A percentile compares a stretch with the other conserved stretches of the same genome.
phyloP scores from a whole-genome alignment of 306 rosid species.

The Spatholobus suberectus region DNA sequence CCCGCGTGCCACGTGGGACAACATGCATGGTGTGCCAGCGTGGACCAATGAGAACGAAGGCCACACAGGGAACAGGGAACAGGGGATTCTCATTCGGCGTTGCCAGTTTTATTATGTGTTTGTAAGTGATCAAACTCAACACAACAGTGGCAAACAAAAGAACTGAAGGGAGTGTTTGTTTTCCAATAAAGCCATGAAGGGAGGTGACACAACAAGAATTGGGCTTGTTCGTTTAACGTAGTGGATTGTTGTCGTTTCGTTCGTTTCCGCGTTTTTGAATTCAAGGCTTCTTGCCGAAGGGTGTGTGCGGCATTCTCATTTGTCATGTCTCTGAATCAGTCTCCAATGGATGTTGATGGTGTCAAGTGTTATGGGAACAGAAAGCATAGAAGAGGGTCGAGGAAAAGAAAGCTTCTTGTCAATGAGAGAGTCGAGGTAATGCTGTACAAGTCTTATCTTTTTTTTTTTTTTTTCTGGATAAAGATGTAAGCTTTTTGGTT shows the following conservation, averaged over 20 bases:
- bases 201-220: neutral
- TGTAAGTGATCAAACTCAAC: conserved; percentile 2
- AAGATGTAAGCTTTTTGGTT: conserved; percentile 1
- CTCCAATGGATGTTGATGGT: conserved; percentile 46
- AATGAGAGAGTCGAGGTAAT: conserved; percentile 57
- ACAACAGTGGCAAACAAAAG: neutral
- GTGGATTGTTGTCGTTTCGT: neutral
- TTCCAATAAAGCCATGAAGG: neutral
- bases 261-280: neutral
- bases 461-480: neutral
- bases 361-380: neutral
- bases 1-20: neutral
- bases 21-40: neutral
- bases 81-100: neutral
- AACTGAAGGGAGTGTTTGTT: conserved; percentile 10
- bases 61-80: neutral
- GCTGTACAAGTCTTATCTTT: neutral
- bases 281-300: neutral
- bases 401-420: conserved; percentile 35
- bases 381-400: conserved; percentile 31
- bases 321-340: neutral
- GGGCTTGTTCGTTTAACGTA: conserved; percentile 16
- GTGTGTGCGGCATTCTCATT: neutral
- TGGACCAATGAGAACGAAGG: conserved; percentile 13
- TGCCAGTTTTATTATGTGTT: neutral